phyloP scores from a whole-genome alignment of 768 basidiomycete species.

The Lyophyllum shimeji region DNA sequence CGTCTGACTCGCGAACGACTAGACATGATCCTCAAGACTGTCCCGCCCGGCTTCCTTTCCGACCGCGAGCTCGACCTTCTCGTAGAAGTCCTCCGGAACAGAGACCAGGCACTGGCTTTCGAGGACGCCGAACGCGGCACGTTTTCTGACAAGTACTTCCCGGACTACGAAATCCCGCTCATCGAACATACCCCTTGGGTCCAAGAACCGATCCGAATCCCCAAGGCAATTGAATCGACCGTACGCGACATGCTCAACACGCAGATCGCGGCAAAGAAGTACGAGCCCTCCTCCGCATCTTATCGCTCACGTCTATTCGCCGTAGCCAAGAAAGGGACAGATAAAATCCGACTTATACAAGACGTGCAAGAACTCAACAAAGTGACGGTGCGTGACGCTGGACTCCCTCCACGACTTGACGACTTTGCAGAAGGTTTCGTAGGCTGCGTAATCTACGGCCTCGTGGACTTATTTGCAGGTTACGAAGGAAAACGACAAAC shows the following conservation, averaged over 20 bases:
- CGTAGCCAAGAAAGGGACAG: conserved; percentile 24
- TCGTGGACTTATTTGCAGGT: conserved; percentile 10
- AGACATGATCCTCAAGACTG: conserved; percentile 9
- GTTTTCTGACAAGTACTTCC: conserved; percentile 28
- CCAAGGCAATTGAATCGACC: conserved; percentile 20
- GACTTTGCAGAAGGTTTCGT: conserved; percentile 13
- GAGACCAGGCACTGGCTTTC: conserved; percentile 20
- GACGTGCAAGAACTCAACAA: conserved; percentile 33
- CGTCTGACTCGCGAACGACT: not conserved
- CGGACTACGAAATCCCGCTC: conserved; percentile 29
- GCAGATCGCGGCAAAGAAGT: conserved; percentile 19
- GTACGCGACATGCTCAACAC: conserved; percentile 22
- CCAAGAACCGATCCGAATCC: conserved; percentile 23
- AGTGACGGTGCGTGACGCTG: conserved; percentile 1
- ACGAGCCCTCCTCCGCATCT: conserved; percentile 21
- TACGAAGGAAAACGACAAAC: conserved; percentile 18
- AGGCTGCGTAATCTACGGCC: not conserved
- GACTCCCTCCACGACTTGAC: conserved; percentile 1
- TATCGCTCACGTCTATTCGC: conserved; percentile 23
- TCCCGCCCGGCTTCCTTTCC: conserved; percentile 3
- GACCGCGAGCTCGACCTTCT: conserved; percentile 19
- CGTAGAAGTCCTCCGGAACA: conserved; percentile 10
- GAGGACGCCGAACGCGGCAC: conserved; percentile 25
- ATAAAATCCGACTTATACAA: conserved; percentile 27
- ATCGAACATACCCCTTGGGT: conserved; percentile 35